These are phyloP conservation scores for Hortiboletus flavorubellus DNA, from an alignment of 768 basidiomycete species.

Conservation along the genomic window DNA sequence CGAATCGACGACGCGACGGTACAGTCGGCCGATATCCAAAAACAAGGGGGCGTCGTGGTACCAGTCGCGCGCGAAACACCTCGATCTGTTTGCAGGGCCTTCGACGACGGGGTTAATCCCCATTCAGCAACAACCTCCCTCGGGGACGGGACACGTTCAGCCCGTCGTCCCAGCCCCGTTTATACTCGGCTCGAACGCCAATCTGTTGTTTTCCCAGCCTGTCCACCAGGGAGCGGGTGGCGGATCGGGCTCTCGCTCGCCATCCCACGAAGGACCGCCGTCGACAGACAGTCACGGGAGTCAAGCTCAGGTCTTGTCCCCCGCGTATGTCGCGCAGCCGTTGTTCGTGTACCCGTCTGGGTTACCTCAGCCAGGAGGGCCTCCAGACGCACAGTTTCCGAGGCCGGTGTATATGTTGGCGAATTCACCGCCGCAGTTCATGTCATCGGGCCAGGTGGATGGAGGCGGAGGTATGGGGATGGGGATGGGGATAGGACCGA, in stretches of 20 bases:
- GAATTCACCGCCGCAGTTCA: slow-evolving; percentile 24
- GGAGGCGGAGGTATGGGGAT: neutral
- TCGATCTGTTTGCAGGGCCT: too few relatives aligned
- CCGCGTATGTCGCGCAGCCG: too few relatives aligned
- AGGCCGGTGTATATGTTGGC: slow-evolving; percentile 31
- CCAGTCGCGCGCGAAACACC: too few relatives aligned
- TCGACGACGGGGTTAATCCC: neutral
- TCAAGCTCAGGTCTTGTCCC: too few relatives aligned
- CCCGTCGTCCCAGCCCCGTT: too few relatives aligned
- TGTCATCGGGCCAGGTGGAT: slow-evolving; percentile 16
- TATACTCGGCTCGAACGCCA: slow-evolving; percentile 28
- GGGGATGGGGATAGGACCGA: slow-evolving; percentile 4
- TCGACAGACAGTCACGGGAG: too few relatives aligned
- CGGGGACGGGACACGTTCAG: too few relatives aligned
- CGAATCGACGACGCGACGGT: neutral
- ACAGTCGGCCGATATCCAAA: too few relatives aligned
- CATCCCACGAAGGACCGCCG: slow-evolving; percentile 25
- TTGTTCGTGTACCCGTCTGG: too few relatives aligned
- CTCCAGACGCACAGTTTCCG: slow-evolving; percentile 20
- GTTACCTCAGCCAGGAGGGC: slow-evolving; percentile 28
- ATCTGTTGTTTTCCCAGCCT: slow-evolving; percentile 27
- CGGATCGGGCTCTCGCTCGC: slow-evolving; percentile 25
- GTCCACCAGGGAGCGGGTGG: slow-evolving; percentile 5
- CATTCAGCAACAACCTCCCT: too few relatives aligned
- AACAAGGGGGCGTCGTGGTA: too few relatives aligned